These are phyloP conservation scores for Alternaria ethzedia DNA, from an alignment of 2,329 filamentous ascomycete genomes.

Conservation along the genomic window DNA sequence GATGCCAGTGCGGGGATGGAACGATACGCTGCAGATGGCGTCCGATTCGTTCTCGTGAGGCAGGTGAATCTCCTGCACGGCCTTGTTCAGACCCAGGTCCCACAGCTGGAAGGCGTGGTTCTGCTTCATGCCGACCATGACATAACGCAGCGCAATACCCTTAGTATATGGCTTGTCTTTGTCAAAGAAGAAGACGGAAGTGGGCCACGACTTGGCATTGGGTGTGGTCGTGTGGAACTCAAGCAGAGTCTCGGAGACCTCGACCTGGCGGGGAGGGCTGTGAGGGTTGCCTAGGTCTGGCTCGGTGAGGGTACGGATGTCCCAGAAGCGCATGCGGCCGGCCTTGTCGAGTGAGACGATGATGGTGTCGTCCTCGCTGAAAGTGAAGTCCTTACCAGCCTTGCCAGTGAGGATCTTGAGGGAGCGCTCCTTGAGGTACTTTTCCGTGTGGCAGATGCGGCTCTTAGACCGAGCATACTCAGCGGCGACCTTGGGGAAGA, in stretches of 20 bases:
- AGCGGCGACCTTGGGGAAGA: slow-evolving; percentile 66
- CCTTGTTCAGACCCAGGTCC: slow-evolving; percentile 94
- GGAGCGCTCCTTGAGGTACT: slow-evolving; percentile 83
- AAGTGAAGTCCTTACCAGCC: slow-evolving; percentile 96
- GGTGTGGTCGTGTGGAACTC: slow-evolving; percentile 86
- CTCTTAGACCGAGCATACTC: slow-evolving; percentile 59
- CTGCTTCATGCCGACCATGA: slow-evolving; percentile 98
- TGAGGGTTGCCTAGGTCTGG: slow-evolving; percentile 53
- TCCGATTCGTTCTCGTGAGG: slow-evolving; percentile 96
- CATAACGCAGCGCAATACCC: slow-evolving; percentile 86
- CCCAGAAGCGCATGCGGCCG: slow-evolving; percentile 97
- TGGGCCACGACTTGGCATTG: slow-evolving; percentile 94
- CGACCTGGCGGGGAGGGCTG: slow-evolving; percentile 61
- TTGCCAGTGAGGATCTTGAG: slow-evolving; percentile 97
- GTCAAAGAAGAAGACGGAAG: slow-evolving; percentile 93
- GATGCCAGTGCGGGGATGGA: slow-evolving; percentile 90
- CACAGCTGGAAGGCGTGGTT: slow-evolving; percentile 98
- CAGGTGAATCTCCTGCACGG: slow-evolving; percentile 95
- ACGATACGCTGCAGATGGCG: slow-evolving; percentile 96
- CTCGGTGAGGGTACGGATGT: slow-evolving; percentile 78
- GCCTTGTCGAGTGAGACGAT: slow-evolving; percentile 97
- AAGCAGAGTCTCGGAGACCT: slow-evolving; percentile 85
- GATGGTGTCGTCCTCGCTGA: slow-evolving; percentile 93
- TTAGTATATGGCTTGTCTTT: slow-evolving; percentile 94
- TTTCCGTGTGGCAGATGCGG: slow-evolving; percentile 80